Conservation (phyloP, 73 alveolate genomes). For the Blepharisma japonicum region DNA sequence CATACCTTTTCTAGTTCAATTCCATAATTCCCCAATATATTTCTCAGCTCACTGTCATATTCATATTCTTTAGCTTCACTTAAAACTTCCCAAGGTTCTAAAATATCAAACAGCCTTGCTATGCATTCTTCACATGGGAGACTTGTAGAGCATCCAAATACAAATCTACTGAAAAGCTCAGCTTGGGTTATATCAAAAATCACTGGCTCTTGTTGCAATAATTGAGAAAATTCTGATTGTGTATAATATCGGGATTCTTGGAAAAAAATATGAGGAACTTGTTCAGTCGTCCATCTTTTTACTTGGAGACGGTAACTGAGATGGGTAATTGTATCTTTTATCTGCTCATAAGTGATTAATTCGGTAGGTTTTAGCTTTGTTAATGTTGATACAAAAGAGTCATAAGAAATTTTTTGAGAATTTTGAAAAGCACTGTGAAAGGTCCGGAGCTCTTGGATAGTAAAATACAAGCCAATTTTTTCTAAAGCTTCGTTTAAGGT, state of each 20-base stretch:
- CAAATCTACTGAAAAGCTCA: slow-evolving; percentile 2
- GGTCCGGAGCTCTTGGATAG: not conserved
- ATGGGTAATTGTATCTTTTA: slow-evolving; percentile 9
- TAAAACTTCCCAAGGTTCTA: slow-evolving; percentile 23
- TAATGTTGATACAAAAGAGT: not conserved
- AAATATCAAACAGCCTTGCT: slow-evolving; percentile 19
- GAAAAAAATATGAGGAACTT: slow-evolving; percentile 10
- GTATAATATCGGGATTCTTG: not conserved
- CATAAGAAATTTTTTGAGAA: not conserved
- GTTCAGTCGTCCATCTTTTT: not conserved
- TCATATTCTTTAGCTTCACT: slow-evolving; percentile 4
- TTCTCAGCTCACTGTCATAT: not conserved
- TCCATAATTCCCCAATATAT: not conserved
- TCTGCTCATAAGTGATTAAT: not conserved
- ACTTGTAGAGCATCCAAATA: not conserved
- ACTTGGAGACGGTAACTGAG: slow-evolving; percentile 14
- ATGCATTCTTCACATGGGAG: not conserved
- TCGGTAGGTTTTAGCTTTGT: not conserved
- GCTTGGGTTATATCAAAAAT: slow-evolving; percentile 3
- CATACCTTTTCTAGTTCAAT: not conserved
- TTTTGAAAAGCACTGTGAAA: not conserved
- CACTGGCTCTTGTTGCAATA: slow-evolving; percentile 18
- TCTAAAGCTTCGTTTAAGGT: not conserved
- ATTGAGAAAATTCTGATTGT: slow-evolving; percentile 4
- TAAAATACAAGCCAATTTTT: not conserved